Evolutionary conservation across 1,139 yeast species (phyloP).

Genomic region (Scheffersomyces parashehatae): DNA sequence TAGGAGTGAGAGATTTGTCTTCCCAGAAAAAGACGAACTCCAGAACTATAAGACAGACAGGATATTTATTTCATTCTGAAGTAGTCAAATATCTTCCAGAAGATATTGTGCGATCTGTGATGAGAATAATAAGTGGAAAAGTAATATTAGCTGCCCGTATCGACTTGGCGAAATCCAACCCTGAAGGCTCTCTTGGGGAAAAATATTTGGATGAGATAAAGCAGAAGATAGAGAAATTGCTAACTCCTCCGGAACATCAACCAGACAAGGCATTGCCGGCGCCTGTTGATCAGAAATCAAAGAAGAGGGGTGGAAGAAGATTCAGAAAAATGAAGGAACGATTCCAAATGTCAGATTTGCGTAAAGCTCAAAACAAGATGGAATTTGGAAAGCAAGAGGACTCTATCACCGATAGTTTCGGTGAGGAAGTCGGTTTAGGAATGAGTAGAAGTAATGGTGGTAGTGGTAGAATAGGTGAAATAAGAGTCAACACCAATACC

Average conservation of each 20-base stretch:
- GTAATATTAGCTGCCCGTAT: slow-evolving; percentile 81
- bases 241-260: slow-evolving; percentile 73
- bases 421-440: slow-evolving; percentile 83
- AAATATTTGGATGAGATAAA: slow-evolving; percentile 61
- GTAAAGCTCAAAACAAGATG: slow-evolving; percentile 82
- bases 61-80: slow-evolving; percentile 58
- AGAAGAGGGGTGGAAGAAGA: slow-evolving; percentile 84
- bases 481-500: slow-evolving; percentile 41
- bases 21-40: slow-evolving; percentile 21
- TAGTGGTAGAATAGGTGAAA: slow-evolving; percentile 32
- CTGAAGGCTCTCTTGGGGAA: slow-evolving; percentile 58
- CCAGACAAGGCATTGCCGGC: slow-evolving; percentile 77
- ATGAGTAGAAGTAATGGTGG: slow-evolving; percentile 51
- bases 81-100: slow-evolving; percentile 56
- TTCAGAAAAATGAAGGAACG: slow-evolving; percentile 79
- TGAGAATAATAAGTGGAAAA: slow-evolving; percentile 80
- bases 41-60: slow-evolving; percentile 58
- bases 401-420: slow-evolving; percentile 61
- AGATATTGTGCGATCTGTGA: slow-evolving; percentile 64
- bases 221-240: slow-evolving; percentile 66
- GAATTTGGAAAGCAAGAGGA: slow-evolving; percentile 77
- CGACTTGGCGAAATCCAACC: slow-evolving; percentile 51
- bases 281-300: slow-evolving; percentile 76
- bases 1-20: slow-evolving; percentile 66
- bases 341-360: slow-evolving; percentile 76